A percentile compares a stretch with the other conserved stretches of the same genome.
These are phyloP conservation scores for Claviceps sp. DNA, from an alignment of 2,329 filamentous ascomycete genomes.

Conservation along the genomic window DNA sequence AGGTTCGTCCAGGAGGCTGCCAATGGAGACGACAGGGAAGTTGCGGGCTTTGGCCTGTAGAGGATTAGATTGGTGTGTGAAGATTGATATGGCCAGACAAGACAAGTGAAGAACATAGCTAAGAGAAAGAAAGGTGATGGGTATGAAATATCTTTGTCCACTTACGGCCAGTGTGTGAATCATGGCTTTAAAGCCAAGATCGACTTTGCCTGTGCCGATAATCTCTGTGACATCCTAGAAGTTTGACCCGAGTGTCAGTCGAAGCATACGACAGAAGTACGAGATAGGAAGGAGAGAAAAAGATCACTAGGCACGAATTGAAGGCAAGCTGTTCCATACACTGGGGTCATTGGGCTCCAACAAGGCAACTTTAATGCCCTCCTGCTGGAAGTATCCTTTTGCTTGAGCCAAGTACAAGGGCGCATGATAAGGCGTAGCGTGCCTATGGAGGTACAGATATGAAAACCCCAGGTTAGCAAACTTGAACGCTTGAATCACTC, in stretches of 20 bases:
- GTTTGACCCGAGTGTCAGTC: background rate
- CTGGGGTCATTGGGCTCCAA: constrained; percentile 70
- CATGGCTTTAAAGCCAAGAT: constrained; percentile 74
- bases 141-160: background rate
- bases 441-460: constrained; percentile 33
- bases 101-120: too few species aligned
- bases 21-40: constrained; percentile 61
- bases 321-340: constrained; percentile 23
- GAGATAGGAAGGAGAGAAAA: background rate
- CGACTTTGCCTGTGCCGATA: constrained; percentile 62
- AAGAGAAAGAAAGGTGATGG: background rate
- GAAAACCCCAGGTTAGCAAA: too few species aligned
- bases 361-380: constrained; percentile 65
- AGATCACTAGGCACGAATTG: background rate
- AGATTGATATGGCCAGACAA: too few species aligned
- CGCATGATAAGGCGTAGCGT: constrained; percentile 70
- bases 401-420: constrained; percentile 65
- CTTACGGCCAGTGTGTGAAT: constrained; percentile 63
- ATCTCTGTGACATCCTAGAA: constrained; percentile 64
- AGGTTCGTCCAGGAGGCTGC: constrained; percentile 64
- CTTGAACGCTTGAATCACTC: too few species aligned
- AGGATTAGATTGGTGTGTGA: background rate
- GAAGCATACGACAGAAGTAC: background rate
- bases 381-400: constrained; percentile 61
- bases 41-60: constrained; percentile 56